Conservation (phyloP, 257 asterid genomes). For the Echites panduratus region DNA sequence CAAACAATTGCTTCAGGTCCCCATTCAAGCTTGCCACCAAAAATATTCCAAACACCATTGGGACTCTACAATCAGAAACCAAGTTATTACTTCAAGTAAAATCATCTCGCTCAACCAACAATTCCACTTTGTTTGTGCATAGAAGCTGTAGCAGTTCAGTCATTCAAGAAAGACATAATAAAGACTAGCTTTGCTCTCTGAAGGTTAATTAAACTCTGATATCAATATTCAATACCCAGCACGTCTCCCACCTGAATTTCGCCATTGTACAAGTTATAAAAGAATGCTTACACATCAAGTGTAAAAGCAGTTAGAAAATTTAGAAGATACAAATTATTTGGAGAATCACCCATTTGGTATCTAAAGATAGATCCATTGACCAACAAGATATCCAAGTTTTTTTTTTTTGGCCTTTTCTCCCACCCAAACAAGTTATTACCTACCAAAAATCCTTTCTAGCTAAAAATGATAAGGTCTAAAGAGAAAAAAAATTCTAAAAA, state of each 20-base stretch:
- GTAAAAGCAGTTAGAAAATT: not conserved
- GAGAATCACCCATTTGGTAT: too few relatives aligned
- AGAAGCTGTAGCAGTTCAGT: not conserved
- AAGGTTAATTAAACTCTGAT: not conserved
- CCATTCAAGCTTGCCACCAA: conserved; percentile 45
- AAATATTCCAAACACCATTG: conserved; percentile 43
- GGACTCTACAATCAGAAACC: conserved; percentile 25
- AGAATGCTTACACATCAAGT: too few relatives aligned
- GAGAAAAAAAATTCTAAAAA: too few relatives aligned
- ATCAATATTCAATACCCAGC: too few relatives aligned
- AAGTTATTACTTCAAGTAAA: conserved; percentile 7
- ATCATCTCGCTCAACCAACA: conserved; percentile 4
- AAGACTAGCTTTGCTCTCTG: not conserved
- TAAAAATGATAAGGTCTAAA: too few relatives aligned
- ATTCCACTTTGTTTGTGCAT: not conserved
- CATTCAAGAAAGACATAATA: not conserved
- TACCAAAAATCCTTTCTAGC: too few relatives aligned
- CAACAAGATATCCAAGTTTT: too few relatives aligned
- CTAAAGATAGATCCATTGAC: too few relatives aligned
- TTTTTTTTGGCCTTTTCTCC: too few relatives aligned
- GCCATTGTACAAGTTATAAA: too few relatives aligned
- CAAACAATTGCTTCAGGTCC: conserved; percentile 43
- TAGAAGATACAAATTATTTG: not conserved
- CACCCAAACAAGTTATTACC: too few relatives aligned
- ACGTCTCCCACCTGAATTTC: too few relatives aligned